Evolutionary conservation across 2,329 filamentous ascomycete species (phyloP).

Genomic region (Penicillium sp.): DNA sequence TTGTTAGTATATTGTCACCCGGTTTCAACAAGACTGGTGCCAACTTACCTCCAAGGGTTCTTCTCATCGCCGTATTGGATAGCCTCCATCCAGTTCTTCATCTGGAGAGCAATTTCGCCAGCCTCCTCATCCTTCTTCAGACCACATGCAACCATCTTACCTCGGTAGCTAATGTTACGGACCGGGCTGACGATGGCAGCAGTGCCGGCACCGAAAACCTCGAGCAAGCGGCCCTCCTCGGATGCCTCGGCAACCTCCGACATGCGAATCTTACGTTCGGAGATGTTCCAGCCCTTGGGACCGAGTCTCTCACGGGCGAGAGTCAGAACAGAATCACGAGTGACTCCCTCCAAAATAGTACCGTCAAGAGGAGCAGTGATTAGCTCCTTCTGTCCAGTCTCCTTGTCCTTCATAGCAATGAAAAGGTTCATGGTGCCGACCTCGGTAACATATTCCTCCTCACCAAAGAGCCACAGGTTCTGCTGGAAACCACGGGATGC

Average conservation of each 20-base stretch:
- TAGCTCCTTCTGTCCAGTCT: slow-evolving; percentile 86
- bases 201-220: slow-evolving; percentile 91
- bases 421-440: slow-evolving; percentile 99
- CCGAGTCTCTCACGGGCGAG: slow-evolving; percentile 80
- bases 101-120: slow-evolving; percentile 75
- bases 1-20: not conserved
- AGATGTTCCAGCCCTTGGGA: slow-evolving; percentile 83
- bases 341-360: slow-evolving; percentile 93
- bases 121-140: slow-evolving; percentile 78
- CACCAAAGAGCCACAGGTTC: slow-evolving; percentile 95
- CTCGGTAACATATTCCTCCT: slow-evolving; percentile 94
- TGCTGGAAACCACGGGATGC: slow-evolving; percentile 92
- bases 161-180: slow-evolving; percentile 84
- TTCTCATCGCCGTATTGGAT: slow-evolving; percentile 94
- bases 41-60: slow-evolving; percentile 79
- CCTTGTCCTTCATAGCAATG: slow-evolving; percentile 76
- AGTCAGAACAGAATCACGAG: slow-evolving; percentile 82
- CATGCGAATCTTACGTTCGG: slow-evolving; percentile 92
- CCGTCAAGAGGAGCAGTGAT: slow-evolving; percentile 94
- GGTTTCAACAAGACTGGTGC: not conserved
- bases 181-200: slow-evolving; percentile 92
- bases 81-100: slow-evolving; percentile 96
- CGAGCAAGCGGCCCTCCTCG: slow-evolving; percentile 78
- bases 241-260: slow-evolving; percentile 76
- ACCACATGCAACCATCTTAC: slow-evolving; percentile 76